These are phyloP conservation scores for Polytrichum commune DNA, from an alignment of 225 moss, liverwort and hornwort genomes.

Conservation along the genomic window DNA sequence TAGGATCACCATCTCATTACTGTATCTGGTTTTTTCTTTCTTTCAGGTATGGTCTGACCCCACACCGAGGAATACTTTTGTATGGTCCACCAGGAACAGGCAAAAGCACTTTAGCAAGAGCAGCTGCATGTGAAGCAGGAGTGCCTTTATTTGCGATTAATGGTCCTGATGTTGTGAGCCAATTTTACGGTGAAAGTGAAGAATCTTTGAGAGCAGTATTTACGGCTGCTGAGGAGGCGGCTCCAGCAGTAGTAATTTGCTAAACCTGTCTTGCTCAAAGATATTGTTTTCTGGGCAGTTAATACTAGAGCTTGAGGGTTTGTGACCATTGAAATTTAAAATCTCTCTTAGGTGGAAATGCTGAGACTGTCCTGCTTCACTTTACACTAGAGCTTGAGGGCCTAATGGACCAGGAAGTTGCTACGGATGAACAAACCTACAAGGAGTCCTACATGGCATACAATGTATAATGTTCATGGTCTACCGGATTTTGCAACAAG, in stretches of 20 bases:
- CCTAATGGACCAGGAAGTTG: no score
- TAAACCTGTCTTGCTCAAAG: no score
- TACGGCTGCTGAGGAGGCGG: conserved; percentile 62
- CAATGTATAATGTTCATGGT: no score
- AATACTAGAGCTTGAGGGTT: no score
- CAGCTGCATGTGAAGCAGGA: conserved; percentile 95
- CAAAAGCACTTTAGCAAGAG: conserved; percentile 92
- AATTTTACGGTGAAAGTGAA: conserved; percentile 94
- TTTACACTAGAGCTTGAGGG: no score
- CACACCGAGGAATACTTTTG: conserved; percentile 81
- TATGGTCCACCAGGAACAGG: conserved; percentile 96
- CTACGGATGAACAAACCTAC: no score
- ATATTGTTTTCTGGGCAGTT: no score
- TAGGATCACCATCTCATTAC: conserved; percentile 10
- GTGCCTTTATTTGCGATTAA: conserved; percentile 77
- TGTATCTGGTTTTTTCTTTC: conserved; percentile 2
- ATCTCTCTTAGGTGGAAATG: no score
- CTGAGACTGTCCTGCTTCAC: no score
- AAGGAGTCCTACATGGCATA: no score
- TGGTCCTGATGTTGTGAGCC: conserved; percentile 93
- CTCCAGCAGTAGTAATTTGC: conserved; percentile 80
- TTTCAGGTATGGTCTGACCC: conserved; percentile 76
- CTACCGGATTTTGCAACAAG: no score
- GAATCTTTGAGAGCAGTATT: conserved; percentile 73
- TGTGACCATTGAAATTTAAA: no score